phyloP scores from a whole-genome alignment of 2,329 filamentous ascomycete genomes.

The Ascosphaera apis region DNA sequence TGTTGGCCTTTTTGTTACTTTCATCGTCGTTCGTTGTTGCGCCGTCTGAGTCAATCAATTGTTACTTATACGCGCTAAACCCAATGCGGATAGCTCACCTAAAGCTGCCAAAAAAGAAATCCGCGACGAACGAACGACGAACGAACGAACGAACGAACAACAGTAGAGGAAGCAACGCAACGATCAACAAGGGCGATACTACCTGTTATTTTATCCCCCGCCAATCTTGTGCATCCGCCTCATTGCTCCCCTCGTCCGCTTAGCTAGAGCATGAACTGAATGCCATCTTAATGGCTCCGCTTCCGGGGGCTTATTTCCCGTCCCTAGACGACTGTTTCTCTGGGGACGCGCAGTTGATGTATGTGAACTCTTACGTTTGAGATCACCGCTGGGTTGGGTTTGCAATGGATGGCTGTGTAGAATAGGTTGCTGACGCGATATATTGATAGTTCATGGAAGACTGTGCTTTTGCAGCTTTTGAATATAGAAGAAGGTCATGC shows the following conservation, averaged over 20 bases:
- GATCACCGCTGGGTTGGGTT: not conserved
- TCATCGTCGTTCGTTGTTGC: too few species aligned
- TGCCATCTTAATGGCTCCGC: constrained; percentile 38
- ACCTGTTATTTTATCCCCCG: not conserved
- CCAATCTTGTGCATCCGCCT: not conserved
- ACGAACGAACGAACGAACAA: too few species aligned
- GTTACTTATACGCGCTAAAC: too few species aligned
- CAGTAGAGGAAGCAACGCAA: too few species aligned
- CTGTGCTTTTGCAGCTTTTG: constrained; percentile 30
- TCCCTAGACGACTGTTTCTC: constrained; percentile 66
- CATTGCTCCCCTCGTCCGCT: not conserved
- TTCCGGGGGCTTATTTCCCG: constrained; percentile 56
- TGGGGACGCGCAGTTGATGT: constrained; percentile 62
- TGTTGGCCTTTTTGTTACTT: too few species aligned
- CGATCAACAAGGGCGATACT: too few species aligned
- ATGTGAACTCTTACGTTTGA: constrained; percentile 10
- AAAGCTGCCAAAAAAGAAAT: too few species aligned
- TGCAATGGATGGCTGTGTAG: not conserved
- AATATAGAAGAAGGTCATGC: constrained; percentile 20
- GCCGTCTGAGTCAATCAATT: too few species aligned
- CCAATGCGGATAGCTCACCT: too few species aligned
- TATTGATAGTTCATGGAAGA: constrained; percentile 33
- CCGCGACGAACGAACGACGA: too few species aligned
- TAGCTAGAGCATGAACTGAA: constrained; percentile 15
- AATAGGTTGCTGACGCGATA: constrained; percentile 11